Evolutionary conservation across 495 filamentous ascomycete genomes (phyloP).

Genomic region (Penicillium herquei): DNA sequence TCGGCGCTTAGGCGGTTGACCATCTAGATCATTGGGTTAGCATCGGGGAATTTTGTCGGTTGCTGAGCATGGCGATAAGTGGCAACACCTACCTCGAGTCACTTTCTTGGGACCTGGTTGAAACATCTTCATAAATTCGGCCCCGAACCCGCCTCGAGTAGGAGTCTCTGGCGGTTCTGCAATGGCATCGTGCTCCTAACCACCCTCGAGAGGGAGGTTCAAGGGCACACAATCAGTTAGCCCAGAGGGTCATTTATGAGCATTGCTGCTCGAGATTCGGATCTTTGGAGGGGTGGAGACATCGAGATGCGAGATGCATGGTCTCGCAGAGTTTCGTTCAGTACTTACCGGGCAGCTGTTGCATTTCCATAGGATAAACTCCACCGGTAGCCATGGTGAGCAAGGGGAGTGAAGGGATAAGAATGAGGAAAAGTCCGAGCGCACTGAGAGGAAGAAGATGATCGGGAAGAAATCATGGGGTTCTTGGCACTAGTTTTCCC

Average conservation of each 20-base stretch:
- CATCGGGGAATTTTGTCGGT: not conserved
- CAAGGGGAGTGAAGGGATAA: constrained; percentile 7
- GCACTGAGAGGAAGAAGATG: not conserved
- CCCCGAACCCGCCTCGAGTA: constrained; percentile 25
- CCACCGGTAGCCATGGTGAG: constrained; percentile 24
- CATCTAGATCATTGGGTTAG: constrained; percentile 52
- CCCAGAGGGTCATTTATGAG: too few relatives aligned
- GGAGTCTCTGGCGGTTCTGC: constrained; percentile 29
- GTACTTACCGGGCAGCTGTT: constrained; percentile 22
- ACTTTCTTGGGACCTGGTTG: constrained; percentile 28
- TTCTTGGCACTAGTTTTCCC: not conserved
- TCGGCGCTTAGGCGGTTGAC: constrained; percentile 80
- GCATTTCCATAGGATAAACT: constrained; percentile 28
- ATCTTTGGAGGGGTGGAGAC: not conserved
- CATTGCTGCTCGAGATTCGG: too few relatives aligned
- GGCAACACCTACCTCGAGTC: constrained; percentile 32
- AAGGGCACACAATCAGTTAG: too few relatives aligned
- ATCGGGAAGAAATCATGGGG: not conserved
- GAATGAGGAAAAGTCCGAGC: constrained; percentile 1
- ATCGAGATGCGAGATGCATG: not conserved
- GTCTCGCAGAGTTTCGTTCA: not conserved
- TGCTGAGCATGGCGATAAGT: not conserved
- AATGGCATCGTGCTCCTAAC: not conserved
- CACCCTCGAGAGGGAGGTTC: too few relatives aligned
- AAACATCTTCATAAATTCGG: constrained; percentile 38